Conservation (phyloP, 2,329 filamentous ascomycete species). For the Helminthosporium solani region DNA sequence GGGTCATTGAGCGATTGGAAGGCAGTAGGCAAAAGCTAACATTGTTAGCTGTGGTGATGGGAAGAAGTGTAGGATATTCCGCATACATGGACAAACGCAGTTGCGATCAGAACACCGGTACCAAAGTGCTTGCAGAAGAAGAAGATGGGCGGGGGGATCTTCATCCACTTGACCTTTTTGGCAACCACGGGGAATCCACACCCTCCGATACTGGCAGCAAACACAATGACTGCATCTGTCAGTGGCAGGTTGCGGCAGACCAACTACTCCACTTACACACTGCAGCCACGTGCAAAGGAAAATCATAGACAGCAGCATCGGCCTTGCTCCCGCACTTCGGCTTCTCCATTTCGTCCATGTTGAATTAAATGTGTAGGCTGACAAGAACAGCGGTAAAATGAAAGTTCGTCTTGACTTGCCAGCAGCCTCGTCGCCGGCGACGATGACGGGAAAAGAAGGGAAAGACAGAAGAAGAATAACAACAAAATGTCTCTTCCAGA, state of each 20-base stretch:
- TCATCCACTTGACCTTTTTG: constrained; percentile 58
- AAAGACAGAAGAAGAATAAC: constrained; percentile 16
- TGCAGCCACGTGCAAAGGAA: constrained; percentile 42
- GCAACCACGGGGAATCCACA: constrained; percentile 44
- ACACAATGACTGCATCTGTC: constrained; percentile 38
- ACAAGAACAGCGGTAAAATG: constrained; percentile 6
- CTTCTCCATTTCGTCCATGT: constrained; percentile 33
- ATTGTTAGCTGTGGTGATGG: constrained; percentile 7
- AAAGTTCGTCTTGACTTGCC: constrained; percentile 24
- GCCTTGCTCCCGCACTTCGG: constrained; percentile 35
- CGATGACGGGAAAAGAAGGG: constrained; percentile 24
- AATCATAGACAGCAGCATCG: constrained; percentile 34
- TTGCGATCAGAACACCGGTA: constrained; percentile 82
- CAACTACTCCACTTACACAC: constrained; percentile 33
- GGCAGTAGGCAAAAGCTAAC: constrained; percentile 58
- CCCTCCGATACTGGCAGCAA: constrained; percentile 39
- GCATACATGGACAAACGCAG: constrained; percentile 71
- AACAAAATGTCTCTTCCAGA: constrained; percentile 35
- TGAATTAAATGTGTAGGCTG: constrained; percentile 11
- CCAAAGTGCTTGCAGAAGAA: constrained; percentile 64
- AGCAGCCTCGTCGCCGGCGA: constrained; percentile 40
- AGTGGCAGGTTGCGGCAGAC: constrained; percentile 7
- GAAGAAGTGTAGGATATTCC: no score
- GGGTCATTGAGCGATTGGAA: constrained; percentile 51
- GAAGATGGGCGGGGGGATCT: constrained; percentile 58